Percentiles rank a stretch among this genome's conserved stretches.
Evolutionary conservation across 345 rosid genomes (phyloP).

Genomic region (Abelmoschus esculentus): DNA sequence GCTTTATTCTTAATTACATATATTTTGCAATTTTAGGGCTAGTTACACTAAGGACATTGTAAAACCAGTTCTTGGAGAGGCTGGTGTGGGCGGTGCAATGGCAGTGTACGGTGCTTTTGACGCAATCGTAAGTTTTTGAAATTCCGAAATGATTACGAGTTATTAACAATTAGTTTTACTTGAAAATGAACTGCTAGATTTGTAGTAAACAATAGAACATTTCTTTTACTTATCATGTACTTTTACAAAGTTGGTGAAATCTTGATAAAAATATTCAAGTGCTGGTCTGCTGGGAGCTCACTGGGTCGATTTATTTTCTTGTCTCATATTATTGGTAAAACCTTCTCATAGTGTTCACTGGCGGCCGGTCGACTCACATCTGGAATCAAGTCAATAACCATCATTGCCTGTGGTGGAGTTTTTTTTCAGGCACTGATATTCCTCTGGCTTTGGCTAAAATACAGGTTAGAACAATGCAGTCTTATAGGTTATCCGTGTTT

Average conservation of each 20-base stretch:
- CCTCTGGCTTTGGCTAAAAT: slow-evolving; percentile 60
- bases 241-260: not conserved
- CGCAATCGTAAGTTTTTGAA: slow-evolving; percentile 58
- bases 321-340: slow-evolving; percentile 11
- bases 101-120: slow-evolving; percentile 87
- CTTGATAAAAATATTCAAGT: not conserved
- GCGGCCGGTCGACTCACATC: slow-evolving; percentile 63
- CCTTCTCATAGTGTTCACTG: slow-evolving; percentile 55
- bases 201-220: not conserved
- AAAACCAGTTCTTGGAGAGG: slow-evolving; percentile 67
- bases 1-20: not conserved
- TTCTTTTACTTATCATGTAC: not conserved
- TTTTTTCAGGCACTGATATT: slow-evolving; percentile 60
- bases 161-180: not conserved
- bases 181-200: not conserved
- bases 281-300: not conserved
- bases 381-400: slow-evolving; percentile 33
- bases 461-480: slow-evolving; percentile 40
- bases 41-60: slow-evolving; percentile 81
- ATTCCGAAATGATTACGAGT: not conserved
- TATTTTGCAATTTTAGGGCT: slow-evolving; percentile 45
- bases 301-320: not conserved
- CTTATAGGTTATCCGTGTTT: not conserved
- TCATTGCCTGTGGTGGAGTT: slow-evolving; percentile 41
- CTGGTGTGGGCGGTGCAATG: slow-evolving; percentile 91